These are phyloP conservation scores for Colletotrichum sp. DNA, from an alignment of 2,329 filamentous ascomycete species.

Conservation along the genomic window DNA sequence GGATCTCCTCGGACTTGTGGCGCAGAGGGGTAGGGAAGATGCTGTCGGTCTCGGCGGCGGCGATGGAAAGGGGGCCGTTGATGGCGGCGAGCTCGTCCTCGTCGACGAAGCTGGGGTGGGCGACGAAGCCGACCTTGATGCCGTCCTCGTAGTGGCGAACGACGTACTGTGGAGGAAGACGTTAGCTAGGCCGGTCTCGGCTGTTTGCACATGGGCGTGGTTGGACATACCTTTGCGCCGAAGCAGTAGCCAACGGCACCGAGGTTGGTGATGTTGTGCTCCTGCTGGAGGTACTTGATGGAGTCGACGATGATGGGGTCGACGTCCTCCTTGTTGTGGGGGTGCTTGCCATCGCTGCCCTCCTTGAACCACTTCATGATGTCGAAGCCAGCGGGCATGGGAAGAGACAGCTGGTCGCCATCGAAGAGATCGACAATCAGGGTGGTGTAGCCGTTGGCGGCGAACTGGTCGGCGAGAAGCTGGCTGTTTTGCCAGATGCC, in stretches of 20 bases:
- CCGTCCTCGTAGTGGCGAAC: constrained; percentile 68
- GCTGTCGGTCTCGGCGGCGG: constrained; percentile 66
- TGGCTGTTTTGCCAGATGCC: constrained; percentile 54
- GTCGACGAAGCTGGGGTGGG: constrained; percentile 79
- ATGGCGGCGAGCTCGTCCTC: constrained; percentile 70
- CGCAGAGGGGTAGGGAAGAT: constrained; percentile 71
- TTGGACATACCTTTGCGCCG: constrained; percentile 65
- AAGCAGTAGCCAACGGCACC: constrained; percentile 78
- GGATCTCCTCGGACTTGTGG: constrained; percentile 68
- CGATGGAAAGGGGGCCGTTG: constrained; percentile 71
- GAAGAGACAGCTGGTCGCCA: constrained; percentile 50
- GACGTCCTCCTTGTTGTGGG: constrained; percentile 35
- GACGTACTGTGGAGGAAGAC: constrained; percentile 60
- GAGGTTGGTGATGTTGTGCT: constrained; percentile 62
- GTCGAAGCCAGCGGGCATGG: constrained; percentile 36
- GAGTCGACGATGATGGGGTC: constrained; percentile 38
- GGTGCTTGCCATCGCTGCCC: constrained; percentile 54
- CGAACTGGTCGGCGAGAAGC: constrained; percentile 45
- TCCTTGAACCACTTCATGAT: constrained; percentile 38
- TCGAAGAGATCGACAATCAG: constrained; percentile 44
- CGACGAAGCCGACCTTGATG: constrained; percentile 74
- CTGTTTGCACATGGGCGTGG: neutral
- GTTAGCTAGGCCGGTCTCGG: neutral
- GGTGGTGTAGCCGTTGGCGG: constrained; percentile 42
- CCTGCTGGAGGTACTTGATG: constrained; percentile 62